Evolutionary conservation across 1,139 yeast species (phyloP).

Genomic region (Pichia sp.): DNA sequence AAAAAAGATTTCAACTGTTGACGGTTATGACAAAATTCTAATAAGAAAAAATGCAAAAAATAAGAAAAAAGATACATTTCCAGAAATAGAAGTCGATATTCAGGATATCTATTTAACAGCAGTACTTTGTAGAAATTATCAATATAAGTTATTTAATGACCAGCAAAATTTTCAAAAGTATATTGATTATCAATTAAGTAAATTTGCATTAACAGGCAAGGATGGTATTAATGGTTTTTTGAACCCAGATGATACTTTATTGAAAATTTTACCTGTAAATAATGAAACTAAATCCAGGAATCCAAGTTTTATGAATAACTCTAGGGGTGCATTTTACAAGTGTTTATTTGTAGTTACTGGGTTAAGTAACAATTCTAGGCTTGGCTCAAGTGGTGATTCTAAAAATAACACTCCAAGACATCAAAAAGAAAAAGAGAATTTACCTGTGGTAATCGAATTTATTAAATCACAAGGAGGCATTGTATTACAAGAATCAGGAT

Average conservation of each 20-base stretch:
- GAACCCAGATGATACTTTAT: conserved; percentile 4
- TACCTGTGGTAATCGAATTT: conserved; percentile 6
- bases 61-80: neutral
- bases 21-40: conserved; percentile 51
- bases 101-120: conserved; percentile 14
- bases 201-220: neutral
- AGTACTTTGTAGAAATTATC: conserved; percentile 7
- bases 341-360: conserved; percentile 16
- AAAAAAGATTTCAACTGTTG: conserved; percentile 27
- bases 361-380: neutral
- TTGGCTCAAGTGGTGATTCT: conserved; percentile 3
- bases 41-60: conserved; percentile 23
- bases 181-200: conserved; percentile 10
- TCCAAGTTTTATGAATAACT: conserved; percentile 11
- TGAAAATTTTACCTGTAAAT: neutral
- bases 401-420: conserved; percentile 11
- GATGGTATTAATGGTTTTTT: neutral
- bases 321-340: conserved; percentile 6
- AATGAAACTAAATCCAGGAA: neutral
- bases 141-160: conserved; percentile 22
- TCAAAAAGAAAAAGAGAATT: conserved; percentile 8
- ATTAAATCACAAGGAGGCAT: conserved; percentile 12
- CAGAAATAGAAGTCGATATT: conserved; percentile 12
- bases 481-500: conserved; percentile 10
- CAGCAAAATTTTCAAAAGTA: conserved; percentile 15